Conservation (phyloP, 2,329 filamentous ascomycete genomes). For the Cercospora janseana region DNA sequence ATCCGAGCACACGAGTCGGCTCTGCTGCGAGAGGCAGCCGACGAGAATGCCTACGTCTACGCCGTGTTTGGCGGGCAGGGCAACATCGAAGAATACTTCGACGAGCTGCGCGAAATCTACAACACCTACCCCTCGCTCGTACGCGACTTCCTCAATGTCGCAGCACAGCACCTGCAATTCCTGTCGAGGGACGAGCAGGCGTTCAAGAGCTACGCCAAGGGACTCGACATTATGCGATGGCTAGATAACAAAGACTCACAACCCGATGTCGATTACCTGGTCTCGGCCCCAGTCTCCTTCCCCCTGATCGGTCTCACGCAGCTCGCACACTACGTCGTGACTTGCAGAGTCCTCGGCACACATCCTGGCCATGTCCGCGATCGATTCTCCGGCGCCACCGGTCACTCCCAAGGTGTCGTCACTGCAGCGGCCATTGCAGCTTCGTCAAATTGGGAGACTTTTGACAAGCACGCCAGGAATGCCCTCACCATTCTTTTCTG, state of each 20-base stretch:
- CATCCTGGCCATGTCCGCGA: constrained; percentile 86
- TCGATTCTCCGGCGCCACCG: constrained; percentile 81
- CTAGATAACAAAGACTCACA: constrained; percentile 84
- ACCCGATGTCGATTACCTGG: constrained; percentile 89
- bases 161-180: constrained; percentile 82
- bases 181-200: constrained; percentile 80
- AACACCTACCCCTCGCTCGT: constrained; percentile 88
- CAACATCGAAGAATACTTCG: constrained; percentile 99
- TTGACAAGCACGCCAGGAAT: constrained; percentile 72
- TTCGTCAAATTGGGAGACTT: constrained; percentile 89
- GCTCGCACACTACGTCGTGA: constrained; percentile 91
- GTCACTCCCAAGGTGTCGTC: constrained; percentile 94
- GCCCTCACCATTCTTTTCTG: constrained; percentile 94
- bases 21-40: constrained; percentile 80
- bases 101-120: constrained; percentile 90
- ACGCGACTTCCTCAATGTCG: constrained; percentile 74
- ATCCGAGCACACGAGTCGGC: constrained; percentile 94
- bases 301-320: constrained; percentile 95
- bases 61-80: constrained; percentile 95
- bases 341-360: constrained; percentile 85
- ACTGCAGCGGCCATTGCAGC: constrained; percentile 89
- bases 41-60: constrained; percentile 81
- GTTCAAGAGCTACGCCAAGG: constrained; percentile 95
- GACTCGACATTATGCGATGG: constrained; percentile 93
- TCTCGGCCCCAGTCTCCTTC: constrained; percentile 92